Percentiles rank a stretch among this genome's conserved stretches.
Evolutionary conservation across 2,329 filamentous ascomycete genomes (phyloP).

Genomic region (Paecilomyces fulvus): DNA sequence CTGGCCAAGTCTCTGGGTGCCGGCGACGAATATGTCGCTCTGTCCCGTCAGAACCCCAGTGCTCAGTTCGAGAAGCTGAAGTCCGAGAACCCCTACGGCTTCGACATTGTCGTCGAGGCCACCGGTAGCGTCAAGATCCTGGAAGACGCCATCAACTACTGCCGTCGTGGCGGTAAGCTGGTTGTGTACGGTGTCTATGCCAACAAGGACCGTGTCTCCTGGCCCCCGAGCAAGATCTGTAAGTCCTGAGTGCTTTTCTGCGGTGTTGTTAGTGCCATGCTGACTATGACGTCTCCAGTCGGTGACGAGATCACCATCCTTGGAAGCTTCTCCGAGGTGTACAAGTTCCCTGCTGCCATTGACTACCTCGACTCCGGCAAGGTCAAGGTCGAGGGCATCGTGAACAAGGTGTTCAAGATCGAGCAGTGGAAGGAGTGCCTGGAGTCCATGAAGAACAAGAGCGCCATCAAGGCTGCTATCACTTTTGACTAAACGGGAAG

Average conservation of each 20-base stretch:
- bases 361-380: slow-evolving; percentile 42
- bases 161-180: slow-evolving; percentile 61
- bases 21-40: slow-evolving; percentile 40
- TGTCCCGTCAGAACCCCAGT: slow-evolving; percentile 43
- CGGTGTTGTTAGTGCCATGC: neutral
- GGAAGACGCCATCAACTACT: slow-evolving; percentile 63
- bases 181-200: slow-evolving; percentile 66
- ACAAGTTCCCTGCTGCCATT: slow-evolving; percentile 57
- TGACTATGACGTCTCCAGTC: slow-evolving; percentile 21
- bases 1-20: slow-evolving; percentile 46
- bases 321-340: slow-evolving; percentile 65
- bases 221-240: slow-evolving; percentile 66
- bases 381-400: slow-evolving; percentile 52
- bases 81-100: slow-evolving; percentile 60
- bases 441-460: slow-evolving; percentile 63
- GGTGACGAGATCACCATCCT: slow-evolving; percentile 62
- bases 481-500: slow-evolving; percentile 50
- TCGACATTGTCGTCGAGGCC: slow-evolving; percentile 65
- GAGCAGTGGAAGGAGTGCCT: slow-evolving; percentile 64
- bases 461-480: slow-evolving; percentile 66
- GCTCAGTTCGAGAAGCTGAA: slow-evolving; percentile 56
- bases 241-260: slow-evolving; percentile 27
- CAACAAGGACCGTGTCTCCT: slow-evolving; percentile 53
- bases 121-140: slow-evolving; percentile 62
- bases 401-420: slow-evolving; percentile 65